These are phyloP conservation scores for Paramecium tetraurelia DNA, from an alignment of 73 alveolate genomes.

Conservation along the genomic window DNA sequence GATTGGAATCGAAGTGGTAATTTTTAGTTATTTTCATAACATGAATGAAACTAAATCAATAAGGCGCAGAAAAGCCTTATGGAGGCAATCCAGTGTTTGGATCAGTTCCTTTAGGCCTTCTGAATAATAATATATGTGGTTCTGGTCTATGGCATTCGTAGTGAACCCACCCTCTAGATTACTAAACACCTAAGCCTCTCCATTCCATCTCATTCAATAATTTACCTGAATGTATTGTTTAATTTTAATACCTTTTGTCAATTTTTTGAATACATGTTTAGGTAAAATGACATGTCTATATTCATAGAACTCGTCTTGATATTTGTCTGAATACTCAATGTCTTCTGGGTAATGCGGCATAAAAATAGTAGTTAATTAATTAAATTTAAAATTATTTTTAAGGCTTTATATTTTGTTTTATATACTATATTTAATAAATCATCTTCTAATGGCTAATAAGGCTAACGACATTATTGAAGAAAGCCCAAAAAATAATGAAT, in stretches of 20 bases:
- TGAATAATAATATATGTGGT: slow-evolving; percentile 92
- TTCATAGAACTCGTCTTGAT: slow-evolving; percentile 85
- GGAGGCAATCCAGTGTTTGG: slow-evolving; percentile 92
- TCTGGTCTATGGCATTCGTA: slow-evolving; percentile 91
- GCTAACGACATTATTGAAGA: slow-evolving; percentile 48
- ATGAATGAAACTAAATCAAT: slow-evolving; percentile 35
- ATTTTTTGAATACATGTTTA: slow-evolving; percentile 72
- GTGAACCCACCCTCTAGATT: slow-evolving; percentile 94
- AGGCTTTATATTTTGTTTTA: background rate
- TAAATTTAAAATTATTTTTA: background rate
- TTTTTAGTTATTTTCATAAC: background rate
- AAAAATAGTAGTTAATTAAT: background rate
- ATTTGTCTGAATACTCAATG: slow-evolving; percentile 89
- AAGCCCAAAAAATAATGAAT: slow-evolving; percentile 47
- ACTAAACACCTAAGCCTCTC: slow-evolving; percentile 91
- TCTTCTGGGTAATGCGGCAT: slow-evolving; percentile 95
- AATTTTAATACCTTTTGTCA: slow-evolving; percentile 69
- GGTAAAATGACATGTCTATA: slow-evolving; percentile 87
- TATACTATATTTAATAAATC: background rate
- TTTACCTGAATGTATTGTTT: slow-evolving; percentile 47
- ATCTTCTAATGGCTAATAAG: slow-evolving; percentile 36
- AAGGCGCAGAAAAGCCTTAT: slow-evolving; percentile 56
- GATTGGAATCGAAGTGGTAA: background rate
- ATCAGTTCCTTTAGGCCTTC: slow-evolving; percentile 98
- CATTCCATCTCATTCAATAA: slow-evolving; percentile 87